Evolutionary conservation across 2,329 filamentous ascomycete genomes (phyloP), one percentile per base, ranked within the genome.

Genomic region (Xylariaceae sp.): DNA sequence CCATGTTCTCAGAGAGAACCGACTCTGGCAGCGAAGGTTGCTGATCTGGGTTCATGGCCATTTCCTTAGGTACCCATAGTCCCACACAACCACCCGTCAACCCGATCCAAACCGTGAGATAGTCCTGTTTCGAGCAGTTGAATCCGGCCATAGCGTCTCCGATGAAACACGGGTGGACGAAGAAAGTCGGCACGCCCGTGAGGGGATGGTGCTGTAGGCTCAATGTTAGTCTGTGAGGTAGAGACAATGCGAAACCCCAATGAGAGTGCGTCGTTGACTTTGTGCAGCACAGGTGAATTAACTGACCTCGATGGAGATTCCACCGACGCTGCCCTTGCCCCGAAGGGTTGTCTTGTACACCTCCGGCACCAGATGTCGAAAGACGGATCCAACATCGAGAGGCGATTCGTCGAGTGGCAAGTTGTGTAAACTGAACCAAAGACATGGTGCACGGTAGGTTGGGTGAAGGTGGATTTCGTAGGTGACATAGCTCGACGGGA

Each of bases 151-250:
- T 89, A 55, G 89, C 89, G 65, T 93, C 88, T 58, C 88, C 89
- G 7, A 94, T 89, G 72, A 90, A 85, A 75, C 94, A 97, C 23
- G 94, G 93, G 76, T 99, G 94, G 67, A 97, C 82, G 74, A 96
- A 97, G 74, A 93, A 97, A 53, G 86, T 84, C 47, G 92, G 90
- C 60, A 87, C 74, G 56, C 88, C 88, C 59, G 86, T 90, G 60
- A 89, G 75, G 55, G 94, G 93, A 79, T 97, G 92, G 74, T 95
- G 87, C 85, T 93, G 75, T 72, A 68, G 45, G 57, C 64, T 56
- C 58, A 52, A 65, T 66, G 50, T 68, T 71, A 73, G 70, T 68
- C 57, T 60, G 37, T 66, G 65, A 74, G 76, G 72, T 70, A 71
- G 68, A 71, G 64, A 65, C 59, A 71, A 71, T 74, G 73, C n/a